Evolutionary conservation across 2,329 filamentous ascomycete species (phyloP), one percentile per base, ranked within the genome.

Genomic region (Xylaria arbuscula): DNA sequence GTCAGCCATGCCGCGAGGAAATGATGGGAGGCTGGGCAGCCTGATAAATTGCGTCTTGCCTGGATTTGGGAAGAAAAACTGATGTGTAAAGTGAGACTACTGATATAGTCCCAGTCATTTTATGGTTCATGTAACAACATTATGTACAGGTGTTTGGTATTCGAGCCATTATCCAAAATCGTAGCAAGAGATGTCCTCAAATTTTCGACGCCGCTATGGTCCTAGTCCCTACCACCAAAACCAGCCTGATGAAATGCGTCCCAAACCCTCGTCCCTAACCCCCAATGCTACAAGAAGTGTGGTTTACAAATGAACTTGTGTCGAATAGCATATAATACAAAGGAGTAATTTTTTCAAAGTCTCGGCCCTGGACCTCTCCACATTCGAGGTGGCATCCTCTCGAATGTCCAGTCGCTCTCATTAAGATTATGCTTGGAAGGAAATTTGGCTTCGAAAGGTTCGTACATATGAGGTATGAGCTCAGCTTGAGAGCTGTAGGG

Each of bases 381-480:
- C 17, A 22, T 53, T 13, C 32, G 40, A 32, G 63, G 55, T 24
- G 74, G 76, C 72, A 77, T 74, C 36, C 34, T 36, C 61, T 78
- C 76, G 42, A 76, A 78, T 32, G 54, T 63, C 74, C 74, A 78
- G 28, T 68, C 61, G 22, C 45, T 68, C 2, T 48, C 10, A 2
- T 60, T n/a, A 10, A 70, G 64, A 3, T 63, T 63, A 15, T 64
- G 68, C 59, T 64, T 75, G 54, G 72, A 69, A 17, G 74, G 73
- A 47, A 82, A 76, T 32, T 79, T 80, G 15, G 83, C 80, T 55
- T 81, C 79, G 22, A 80, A 78, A 17, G 80, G 78, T 70, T 80
- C 73, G 51, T 78, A 78, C 74, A 82, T 79, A 10, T 75, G 74
- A 1, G 81, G 81, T 66, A 82, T 73, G 9, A 83, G 76, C 42